Percentiles rank a stretch among this genome's conserved stretches.
Conservation (phyloP, 2,329 filamentous ascomycete genomes). For the Septoria petroselini region DNA sequence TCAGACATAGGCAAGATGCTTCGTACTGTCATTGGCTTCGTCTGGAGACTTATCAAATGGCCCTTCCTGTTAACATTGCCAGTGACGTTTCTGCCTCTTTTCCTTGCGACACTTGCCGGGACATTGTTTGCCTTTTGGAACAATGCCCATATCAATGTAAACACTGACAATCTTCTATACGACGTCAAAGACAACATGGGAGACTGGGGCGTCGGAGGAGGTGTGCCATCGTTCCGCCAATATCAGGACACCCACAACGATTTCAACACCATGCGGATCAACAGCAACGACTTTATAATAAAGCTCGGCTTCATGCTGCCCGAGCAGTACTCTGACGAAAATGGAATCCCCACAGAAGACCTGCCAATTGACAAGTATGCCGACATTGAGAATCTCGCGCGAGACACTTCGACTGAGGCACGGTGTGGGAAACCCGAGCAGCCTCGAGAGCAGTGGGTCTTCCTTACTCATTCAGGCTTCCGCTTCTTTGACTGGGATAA, state of each 20-base stretch:
- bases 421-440: slow-evolving; percentile 7
- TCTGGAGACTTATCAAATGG: slow-evolving; percentile 23
- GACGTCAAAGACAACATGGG: slow-evolving; percentile 17
- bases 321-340: slow-evolving; percentile 13
- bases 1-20: slow-evolving; percentile 6
- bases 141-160: slow-evolving; percentile 9
- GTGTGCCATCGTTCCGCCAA: slow-evolving; percentile 18
- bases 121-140: slow-evolving; percentile 16
- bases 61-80: slow-evolving; percentile 21
- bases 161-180: slow-evolving; percentile 15
- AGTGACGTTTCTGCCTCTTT: slow-evolving; percentile 17
- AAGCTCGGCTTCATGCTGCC: slow-evolving; percentile 23
- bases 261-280: slow-evolving; percentile 21
- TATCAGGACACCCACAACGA: slow-evolving; percentile 24
- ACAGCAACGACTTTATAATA: slow-evolving; percentile 19
- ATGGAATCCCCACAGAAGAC: neutral
- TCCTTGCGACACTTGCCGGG: slow-evolving; percentile 12
- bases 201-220: slow-evolving; percentile 22
- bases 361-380: slow-evolving; percentile 18
- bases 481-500: slow-evolving; percentile 14
- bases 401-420: slow-evolving; percentile 8
- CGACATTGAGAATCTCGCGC: slow-evolving; percentile 16
- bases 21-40: neutral
- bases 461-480: slow-evolving; percentile 11
- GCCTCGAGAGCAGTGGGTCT: slow-evolving; percentile 22